Conservation (phyloP, 495 filamentous ascomycete genomes). For the Friedmanniomyces simplex region DNA sequence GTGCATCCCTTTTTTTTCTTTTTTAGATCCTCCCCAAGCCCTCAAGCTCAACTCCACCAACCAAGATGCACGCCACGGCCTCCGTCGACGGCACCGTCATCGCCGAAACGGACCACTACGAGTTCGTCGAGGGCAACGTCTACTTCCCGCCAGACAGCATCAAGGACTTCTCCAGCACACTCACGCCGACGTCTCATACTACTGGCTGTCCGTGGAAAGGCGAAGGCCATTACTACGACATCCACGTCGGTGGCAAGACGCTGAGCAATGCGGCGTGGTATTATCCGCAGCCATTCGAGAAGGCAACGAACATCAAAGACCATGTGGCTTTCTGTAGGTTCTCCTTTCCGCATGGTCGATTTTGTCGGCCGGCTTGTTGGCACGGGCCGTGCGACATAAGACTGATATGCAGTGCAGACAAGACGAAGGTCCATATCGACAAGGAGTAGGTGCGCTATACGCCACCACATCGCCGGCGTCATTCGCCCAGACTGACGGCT, state of each 20-base stretch:
- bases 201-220: constrained; percentile 58
- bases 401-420: neutral
- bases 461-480: neutral
- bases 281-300: constrained; percentile 49
- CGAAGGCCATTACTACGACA: constrained; percentile 56
- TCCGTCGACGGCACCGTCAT: constrained; percentile 47
- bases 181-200: constrained; percentile 35
- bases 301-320: constrained; percentile 48
- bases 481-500: neutral
- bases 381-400: neutral
- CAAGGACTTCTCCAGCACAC: constrained; percentile 29
- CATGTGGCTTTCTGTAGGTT: constrained; percentile 58
- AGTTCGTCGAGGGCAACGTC: constrained; percentile 61
- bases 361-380: neutral
- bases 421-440: neutral
- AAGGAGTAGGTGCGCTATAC: neutral
- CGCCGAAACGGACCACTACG: constrained; percentile 51
- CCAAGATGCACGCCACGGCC: constrained; percentile 42
- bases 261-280: constrained; percentile 59
- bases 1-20: too few relatives aligned
- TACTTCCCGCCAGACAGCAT: constrained; percentile 43
- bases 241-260: constrained; percentile 37
- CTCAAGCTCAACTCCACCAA: constrained; percentile 32
- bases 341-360: neutral
- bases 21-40: too few relatives aligned